Conservation (phyloP, 257 asterid species). For the Ballota nigra region DNA sequence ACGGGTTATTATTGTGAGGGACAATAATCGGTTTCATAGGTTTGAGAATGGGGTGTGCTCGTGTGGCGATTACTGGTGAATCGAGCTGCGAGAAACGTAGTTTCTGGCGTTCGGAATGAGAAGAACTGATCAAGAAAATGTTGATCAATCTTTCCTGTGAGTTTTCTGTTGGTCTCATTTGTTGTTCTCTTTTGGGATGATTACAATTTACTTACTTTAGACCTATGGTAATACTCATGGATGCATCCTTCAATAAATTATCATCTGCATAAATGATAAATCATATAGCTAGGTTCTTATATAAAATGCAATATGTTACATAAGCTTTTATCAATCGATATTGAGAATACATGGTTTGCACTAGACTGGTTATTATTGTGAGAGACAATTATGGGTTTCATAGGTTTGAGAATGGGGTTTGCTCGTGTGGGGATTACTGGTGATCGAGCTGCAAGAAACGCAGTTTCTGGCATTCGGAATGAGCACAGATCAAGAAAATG, state of each 20-base stretch:
- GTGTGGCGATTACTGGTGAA: conserved; percentile 71
- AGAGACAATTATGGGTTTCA: conserved; percentile 88
- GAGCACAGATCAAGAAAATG: not conserved
- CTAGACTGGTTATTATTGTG: conserved; percentile 56
- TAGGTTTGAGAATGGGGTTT: conserved; percentile 60
- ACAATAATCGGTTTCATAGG: conserved; percentile 77
- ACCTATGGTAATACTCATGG: not conserved
- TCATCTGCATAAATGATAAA: not conserved
- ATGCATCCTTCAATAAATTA: not conserved
- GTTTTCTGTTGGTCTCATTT: not conserved
- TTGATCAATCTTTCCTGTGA: not conserved
- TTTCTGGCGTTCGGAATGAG: not conserved
- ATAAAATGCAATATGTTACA: not conserved
- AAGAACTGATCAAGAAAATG: not conserved
- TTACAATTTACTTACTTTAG: not conserved
- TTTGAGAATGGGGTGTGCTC: conserved; percentile 74
- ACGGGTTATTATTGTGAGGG: conserved; percentile 68
- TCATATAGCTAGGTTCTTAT: not conserved
- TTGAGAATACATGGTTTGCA: conserved; percentile 24
- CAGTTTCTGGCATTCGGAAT: not conserved
- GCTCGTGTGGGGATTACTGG: conserved; percentile 84
- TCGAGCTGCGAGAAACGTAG: not conserved
- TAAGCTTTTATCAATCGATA: too few relatives aligned
- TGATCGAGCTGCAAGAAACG: conserved; percentile 12
- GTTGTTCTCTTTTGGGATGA: not conserved